A percentile compares a stretch with the other conserved stretches of the same genome.
Evolutionary conservation across 768 basidiomycete species (phyloP).

Genomic region (Tylopilus vinaceipallidus): DNA sequence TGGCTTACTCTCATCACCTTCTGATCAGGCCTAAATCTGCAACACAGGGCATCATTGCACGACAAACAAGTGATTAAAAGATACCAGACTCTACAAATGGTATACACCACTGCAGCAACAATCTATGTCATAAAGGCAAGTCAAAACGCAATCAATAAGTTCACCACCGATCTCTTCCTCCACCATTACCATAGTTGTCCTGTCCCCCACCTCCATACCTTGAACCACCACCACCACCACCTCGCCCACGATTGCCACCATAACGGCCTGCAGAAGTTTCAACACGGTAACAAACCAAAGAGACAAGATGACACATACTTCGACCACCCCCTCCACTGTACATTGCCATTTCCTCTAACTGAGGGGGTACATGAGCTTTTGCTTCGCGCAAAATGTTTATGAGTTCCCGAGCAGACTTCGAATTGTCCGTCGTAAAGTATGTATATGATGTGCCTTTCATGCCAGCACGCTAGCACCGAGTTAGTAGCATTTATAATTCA

Average conservation of each 20-base stretch:
- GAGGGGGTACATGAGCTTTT: slow-evolving; percentile 80
- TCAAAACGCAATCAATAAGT: not conserved
- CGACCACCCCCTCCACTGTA: slow-evolving; percentile 79
- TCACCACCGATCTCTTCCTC: slow-evolving; percentile 28
- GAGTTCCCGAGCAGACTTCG: slow-evolving; percentile 91
- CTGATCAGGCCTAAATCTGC: too few species aligned
- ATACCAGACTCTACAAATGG: slow-evolving; percentile 25
- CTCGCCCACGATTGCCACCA: slow-evolving; percentile 37
- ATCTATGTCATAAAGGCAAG: slow-evolving; percentile 21
- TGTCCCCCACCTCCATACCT: slow-evolving; percentile 24
- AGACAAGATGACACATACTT: slow-evolving; percentile 40
- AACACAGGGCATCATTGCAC: too few species aligned
- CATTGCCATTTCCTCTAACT: slow-evolving; percentile 90
- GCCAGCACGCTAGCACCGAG: slow-evolving; percentile 69
- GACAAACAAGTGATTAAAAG: too few species aligned
- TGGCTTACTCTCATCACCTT: too few species aligned
- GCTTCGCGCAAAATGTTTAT: slow-evolving; percentile 84
- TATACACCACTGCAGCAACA: slow-evolving; percentile 20
- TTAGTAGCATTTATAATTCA: slow-evolving; percentile 10
- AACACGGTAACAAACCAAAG: not conserved
- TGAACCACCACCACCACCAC: slow-evolving; percentile 24
- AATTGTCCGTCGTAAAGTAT: slow-evolving; percentile 96
- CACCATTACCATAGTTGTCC: slow-evolving; percentile 21
- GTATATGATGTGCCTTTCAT: slow-evolving; percentile 91
- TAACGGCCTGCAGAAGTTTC: slow-evolving; percentile 54